Evolutionary conservation across 768 basidiomycete species (phyloP), one percentile per base, ranked within the genome.

Genomic region (Leucosporidium yakuticum): DNA sequence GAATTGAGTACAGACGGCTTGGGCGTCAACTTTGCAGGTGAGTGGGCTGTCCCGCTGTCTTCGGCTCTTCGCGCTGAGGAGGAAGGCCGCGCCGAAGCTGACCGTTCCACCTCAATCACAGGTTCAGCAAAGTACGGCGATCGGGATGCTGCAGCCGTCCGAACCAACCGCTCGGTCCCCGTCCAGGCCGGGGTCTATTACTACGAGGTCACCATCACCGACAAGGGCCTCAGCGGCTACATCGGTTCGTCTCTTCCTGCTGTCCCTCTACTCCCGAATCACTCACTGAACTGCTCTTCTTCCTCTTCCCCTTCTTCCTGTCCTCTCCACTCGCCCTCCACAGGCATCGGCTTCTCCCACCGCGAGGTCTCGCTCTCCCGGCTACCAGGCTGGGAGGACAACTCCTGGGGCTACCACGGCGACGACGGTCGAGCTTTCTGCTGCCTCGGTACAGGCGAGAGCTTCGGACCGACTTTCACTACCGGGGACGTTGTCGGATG

Each of bases 401-500:
- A 85, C 69, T 92, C 90, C 8, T 94, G 91, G 89, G 91, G 91
- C 62, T 95, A 91, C 77, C 88, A 92, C 74, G 91, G 88, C n/a
- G 90, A 93, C 73, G 91, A 90, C 74, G 91, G 92, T 8, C 84
- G 82, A 65, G 82, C 87, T 4, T 91, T 89, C 78, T 85, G 88
- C 31, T 84, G 85, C 8, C 87, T 89, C 77, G 85, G 82, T 4
- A 75, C 69, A 39, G 90, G 89, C 34, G 82, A 83, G 57, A 79
- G 83, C 21, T 96, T 88, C 79, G 89, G 90, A 14, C 86, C 87
- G 54, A 85, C 84, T 0, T 97, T 88, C 77, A 87, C 89, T 74
- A 86, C 86, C 54, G 89, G 88, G 12, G 95, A 99, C 77, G 80
- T 87, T 31, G 83, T 99, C 67, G 95, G 95, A 17, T 95, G 92